Base-by-base conservation (phyloP, 2,329 filamentous ascomycete genomes). In the Macrophomina tecta region DNA sequence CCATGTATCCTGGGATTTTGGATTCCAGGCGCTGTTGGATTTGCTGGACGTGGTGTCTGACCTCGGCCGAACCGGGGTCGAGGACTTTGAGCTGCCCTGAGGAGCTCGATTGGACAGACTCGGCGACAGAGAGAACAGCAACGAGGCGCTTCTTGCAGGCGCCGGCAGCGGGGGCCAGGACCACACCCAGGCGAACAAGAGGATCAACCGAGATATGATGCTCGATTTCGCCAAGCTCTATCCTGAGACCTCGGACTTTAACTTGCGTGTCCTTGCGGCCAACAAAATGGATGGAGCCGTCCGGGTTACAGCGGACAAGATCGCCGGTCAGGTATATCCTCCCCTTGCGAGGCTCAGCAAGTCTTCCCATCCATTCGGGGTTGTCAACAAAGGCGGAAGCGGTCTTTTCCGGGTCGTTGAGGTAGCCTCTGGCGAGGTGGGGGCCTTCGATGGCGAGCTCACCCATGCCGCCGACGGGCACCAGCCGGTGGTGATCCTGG, bases 401-500 rank as follows among this genome's bases (percentile, higher is more conserved):
- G 1, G 77, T 79, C 62, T 78, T 79, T 2, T 71, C 69, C 2
- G 73, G 73, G 62, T 79, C 77, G 63, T 78, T 76, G 30, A 79
- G 63, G 38, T 79, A 79, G 3, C 76, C 76, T 18, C 76, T 76
- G 1, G 76, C 81, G 14, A 85, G 74, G 28, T 78, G 79, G 36
- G 80, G 80, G 4, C 83, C 82, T 69, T 83, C 81, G 1, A 85
- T 67, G 0, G 83, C 70, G 55, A 85, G 69, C 69, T 85, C 83
- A 16, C 83, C 83, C 11, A 82, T 74, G 23, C 76, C 77, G 6
- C 83, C 83, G 12, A 77, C 68, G 0, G 77, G 63, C 16, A 58
- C 68, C 40, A 77, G 70, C 30, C 58, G 62, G 32, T 71, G 61
- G 16, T 71, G 72, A 51, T 74, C 69, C 1, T 76, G 73, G n/a